Percentiles rank a stretch among this genome's conserved stretches.
Conservation (phyloP, 23 red algal species). For the Agarophyton chilense region DNA sequence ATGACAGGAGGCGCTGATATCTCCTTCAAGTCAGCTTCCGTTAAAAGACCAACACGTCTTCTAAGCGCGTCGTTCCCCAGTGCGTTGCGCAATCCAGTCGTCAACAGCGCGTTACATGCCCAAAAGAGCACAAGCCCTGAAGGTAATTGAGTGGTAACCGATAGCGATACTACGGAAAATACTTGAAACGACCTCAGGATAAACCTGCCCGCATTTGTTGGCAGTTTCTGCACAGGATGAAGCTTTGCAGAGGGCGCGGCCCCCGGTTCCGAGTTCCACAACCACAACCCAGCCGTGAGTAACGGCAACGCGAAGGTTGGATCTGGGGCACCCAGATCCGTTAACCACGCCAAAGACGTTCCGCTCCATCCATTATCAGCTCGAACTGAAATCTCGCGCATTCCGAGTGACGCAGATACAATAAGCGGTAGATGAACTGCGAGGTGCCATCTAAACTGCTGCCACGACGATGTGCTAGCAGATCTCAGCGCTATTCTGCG, state of each 20-base stretch:
- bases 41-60: constrained; percentile 25
- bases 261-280: constrained; percentile 48
- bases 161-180: constrained; percentile 40
- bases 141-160: constrained; percentile 49
- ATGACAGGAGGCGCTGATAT: constrained; percentile 35
- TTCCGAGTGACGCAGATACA: constrained; percentile 36
- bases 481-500: constrained; percentile 47
- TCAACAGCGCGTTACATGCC: constrained; percentile 35
- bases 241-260: background rate
- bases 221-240: background rate
- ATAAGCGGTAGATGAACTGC: constrained; percentile 43
- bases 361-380: constrained; percentile 28
- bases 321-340: constrained; percentile 48
- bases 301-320: constrained; percentile 30
- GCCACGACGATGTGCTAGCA: constrained; percentile 49
- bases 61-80: constrained; percentile 24
- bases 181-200: constrained; percentile 36
- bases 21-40: constrained; percentile 15
- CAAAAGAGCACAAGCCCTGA: constrained; percentile 61
- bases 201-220: background rate
- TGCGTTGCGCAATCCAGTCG: background rate
- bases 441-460: constrained; percentile 41
- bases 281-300: constrained; percentile 31
- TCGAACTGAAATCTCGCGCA: constrained; percentile 28
- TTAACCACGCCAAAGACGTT: background rate